Percentiles rank a stretch among this genome's conserved stretches.
phyloP scores from a whole-genome alignment of 2,329 filamentous ascomycete genomes.

The Fusarium pilosicola region DNA sequence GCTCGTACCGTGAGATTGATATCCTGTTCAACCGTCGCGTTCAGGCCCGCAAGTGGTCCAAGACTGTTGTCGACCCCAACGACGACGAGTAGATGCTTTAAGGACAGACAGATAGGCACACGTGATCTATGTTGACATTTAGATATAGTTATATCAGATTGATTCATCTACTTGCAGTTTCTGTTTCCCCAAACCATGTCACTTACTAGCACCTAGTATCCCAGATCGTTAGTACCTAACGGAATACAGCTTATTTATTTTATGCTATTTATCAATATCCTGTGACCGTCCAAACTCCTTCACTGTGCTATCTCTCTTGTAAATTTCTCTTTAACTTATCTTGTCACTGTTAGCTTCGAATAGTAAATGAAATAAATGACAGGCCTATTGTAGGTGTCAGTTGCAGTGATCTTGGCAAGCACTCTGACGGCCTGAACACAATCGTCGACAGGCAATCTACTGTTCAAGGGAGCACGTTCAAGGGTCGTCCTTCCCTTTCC shows the following conservation, averaged over 20 bases:
- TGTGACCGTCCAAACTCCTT: neutral
- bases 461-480: too few species aligned
- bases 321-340: too few species aligned
- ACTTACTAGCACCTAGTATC: neutral
- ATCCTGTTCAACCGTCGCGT: neutral
- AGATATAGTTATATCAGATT: neutral
- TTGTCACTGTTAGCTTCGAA: too few species aligned
- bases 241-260: neutral
- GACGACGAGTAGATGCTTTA: neutral
- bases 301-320: neutral
- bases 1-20: neutral
- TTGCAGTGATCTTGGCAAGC: too few species aligned
- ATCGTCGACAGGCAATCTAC: too few species aligned
- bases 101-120: neutral
- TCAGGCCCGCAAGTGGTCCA: neutral
- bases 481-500: too few species aligned
- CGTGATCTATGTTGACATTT: too few species aligned
- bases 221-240: neutral
- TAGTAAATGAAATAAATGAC: too few species aligned
- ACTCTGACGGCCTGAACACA: too few species aligned
- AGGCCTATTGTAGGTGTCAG: too few species aligned
- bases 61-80: neutral
- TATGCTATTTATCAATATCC: neutral
- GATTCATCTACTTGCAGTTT: neutral
- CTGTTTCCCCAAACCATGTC: neutral